Conservation (phyloP, 1,139 yeast genomes). For the Hemisphaericaspora lyxosophila region DNA sequence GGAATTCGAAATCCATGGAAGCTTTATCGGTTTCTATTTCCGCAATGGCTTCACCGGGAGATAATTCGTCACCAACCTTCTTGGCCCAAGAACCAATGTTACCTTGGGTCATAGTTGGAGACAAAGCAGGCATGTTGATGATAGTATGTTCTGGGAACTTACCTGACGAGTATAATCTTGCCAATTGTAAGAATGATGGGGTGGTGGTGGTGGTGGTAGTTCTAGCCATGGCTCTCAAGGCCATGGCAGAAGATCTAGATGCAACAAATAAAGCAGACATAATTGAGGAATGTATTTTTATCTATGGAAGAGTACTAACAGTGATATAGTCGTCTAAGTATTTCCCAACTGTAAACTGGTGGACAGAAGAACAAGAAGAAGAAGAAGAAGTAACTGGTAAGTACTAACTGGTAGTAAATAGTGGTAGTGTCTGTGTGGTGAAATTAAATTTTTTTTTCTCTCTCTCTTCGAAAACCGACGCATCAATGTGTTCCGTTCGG, state of each 20-base stretch:
- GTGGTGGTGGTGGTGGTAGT: constrained; percentile 14
- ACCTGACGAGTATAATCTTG: constrained; percentile 46
- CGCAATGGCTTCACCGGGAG: constrained; percentile 92
- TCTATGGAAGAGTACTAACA: no score
- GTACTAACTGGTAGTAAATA: no score
- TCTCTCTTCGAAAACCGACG: background rate
- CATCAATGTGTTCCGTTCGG: constrained; percentile 9
- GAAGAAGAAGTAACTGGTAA: no score
- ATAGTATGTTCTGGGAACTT: constrained; percentile 67
- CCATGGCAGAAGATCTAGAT: constrained; percentile 27
- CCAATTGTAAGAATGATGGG: constrained; percentile 26
- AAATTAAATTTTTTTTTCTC: constrained; percentile 2
- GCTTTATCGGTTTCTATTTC: constrained; percentile 99
- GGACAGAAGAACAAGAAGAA: no score
- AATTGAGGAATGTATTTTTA: constrained; percentile 3
- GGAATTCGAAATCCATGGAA: constrained; percentile 98
- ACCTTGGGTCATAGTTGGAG: constrained; percentile 98
- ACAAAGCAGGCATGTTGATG: constrained; percentile 87
- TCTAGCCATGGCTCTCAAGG: constrained; percentile 23
- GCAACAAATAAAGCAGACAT: constrained; percentile 40
- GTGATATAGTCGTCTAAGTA: no score
- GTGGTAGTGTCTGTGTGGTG: background rate
- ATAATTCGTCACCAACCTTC: constrained; percentile 79
- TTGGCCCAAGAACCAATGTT: constrained; percentile 87
- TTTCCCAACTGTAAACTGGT: no score